A percentile compares a stretch with the other conserved stretches of the same genome.
phyloP scores from a whole-genome alignment of 768 basidiomycete genomes.

The Thelephora ganbajun region DNA sequence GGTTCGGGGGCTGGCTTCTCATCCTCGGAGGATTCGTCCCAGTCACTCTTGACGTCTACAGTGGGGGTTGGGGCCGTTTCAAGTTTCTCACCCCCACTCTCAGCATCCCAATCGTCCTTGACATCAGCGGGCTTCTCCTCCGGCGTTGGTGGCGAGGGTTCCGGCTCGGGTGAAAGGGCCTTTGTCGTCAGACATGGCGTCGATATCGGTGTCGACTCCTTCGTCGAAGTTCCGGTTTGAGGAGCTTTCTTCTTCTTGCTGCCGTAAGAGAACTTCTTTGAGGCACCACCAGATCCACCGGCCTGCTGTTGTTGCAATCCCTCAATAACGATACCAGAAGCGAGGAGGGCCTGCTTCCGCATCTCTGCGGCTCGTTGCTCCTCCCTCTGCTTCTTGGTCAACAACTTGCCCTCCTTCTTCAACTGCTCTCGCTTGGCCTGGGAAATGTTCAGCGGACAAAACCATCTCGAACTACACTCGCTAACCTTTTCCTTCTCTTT shows the following conservation, averaged over 20 bases:
- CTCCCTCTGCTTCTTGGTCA: conserved; percentile 97
- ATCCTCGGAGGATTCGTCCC: conserved; percentile 62
- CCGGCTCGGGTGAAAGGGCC: conserved; percentile 7
- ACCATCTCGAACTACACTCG: conserved; percentile 3
- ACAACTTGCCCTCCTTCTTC: conserved; percentile 85
- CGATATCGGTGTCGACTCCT: conserved; percentile 32
- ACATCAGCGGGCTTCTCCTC: conserved; percentile 19
- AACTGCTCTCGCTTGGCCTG: conserved; percentile 82
- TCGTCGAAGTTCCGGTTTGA: conserved; percentile 39
- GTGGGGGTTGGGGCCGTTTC: conserved; percentile 14
- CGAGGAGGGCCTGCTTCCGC: conserved; percentile 79
- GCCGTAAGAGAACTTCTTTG: conserved; percentile 74
- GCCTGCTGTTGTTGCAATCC: conserved; percentile 56
- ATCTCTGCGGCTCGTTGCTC: conserved; percentile 85
- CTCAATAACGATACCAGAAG: conserved; percentile 81
- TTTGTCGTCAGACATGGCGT: conserved; percentile 8
- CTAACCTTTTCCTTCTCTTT: conserved; percentile 84
- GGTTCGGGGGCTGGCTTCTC: conserved; percentile 16
- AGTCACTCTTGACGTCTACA: conserved; percentile 24
- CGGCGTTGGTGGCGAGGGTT: conserved; percentile 9
- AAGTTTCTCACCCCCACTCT: conserved; percentile 26
- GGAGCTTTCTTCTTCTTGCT: conserved; percentile 67
- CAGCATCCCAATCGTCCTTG: conserved; percentile 43
- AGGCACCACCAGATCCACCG: conserved; percentile 19
- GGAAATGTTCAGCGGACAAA: conserved; percentile 3